phyloP scores from a whole-genome alignment of 768 basidiomycete species.

The Sistotremastrum suecicum region DNA sequence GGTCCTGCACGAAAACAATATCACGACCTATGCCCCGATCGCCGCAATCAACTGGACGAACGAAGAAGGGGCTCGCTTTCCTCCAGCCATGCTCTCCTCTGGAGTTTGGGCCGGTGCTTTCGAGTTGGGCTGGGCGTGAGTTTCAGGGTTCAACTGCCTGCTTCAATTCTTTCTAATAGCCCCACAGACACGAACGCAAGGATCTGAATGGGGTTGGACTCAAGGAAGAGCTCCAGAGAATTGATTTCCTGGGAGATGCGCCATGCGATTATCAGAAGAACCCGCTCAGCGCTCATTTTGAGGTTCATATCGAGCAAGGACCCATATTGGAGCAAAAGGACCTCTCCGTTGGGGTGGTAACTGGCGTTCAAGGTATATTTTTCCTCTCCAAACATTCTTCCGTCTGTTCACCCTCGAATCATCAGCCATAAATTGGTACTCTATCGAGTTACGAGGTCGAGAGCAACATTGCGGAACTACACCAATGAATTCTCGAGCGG shows the following conservation, averaged over 20 bases:
- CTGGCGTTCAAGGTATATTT: neutral
- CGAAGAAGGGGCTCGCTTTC: slow-evolving; percentile 11
- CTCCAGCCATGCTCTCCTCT: slow-evolving; percentile 5
- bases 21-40: slow-evolving; percentile 8
- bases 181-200: slow-evolving; percentile 1
- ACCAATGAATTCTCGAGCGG: slow-evolving; percentile 7
- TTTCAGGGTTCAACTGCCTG: neutral
- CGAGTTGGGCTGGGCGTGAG: slow-evolving; percentile 2
- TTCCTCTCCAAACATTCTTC: neutral
- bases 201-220: slow-evolving; percentile 7
- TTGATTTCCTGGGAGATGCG: slow-evolving; percentile 8
- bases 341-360: slow-evolving; percentile 5
- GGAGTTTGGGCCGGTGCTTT: slow-evolving; percentile 9
- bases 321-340: slow-evolving; percentile 5
- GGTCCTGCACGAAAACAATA: slow-evolving; percentile 7
- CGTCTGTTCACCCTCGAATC: neutral
- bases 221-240: slow-evolving; percentile 9
- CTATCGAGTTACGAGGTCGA: slow-evolving; percentile 5
- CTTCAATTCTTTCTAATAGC: neutral
- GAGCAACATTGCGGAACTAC: slow-evolving; percentile 9
- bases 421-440: slow-evolving; percentile 8
- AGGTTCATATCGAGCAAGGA: slow-evolving; percentile 10
- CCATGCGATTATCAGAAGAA: slow-evolving; percentile 6
- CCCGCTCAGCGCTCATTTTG: slow-evolving; percentile 9
- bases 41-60: slow-evolving; percentile 11